Conservation (phyloP, 2,329 filamentous ascomycete species). For the Penicillium sp. region DNA sequence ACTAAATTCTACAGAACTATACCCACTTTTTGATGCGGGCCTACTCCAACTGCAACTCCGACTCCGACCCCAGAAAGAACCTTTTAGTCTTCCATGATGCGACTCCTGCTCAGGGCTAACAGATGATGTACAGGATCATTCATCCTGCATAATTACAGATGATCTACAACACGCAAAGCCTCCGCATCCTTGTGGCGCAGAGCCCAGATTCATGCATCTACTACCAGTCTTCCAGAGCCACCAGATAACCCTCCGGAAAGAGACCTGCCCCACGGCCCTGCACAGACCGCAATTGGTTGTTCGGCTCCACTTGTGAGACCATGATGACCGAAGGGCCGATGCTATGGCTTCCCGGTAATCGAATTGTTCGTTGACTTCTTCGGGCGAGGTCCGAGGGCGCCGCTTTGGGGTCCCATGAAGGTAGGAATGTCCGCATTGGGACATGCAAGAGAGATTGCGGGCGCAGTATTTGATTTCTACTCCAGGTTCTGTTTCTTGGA, state of each 20-base stretch:
- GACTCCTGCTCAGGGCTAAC: not conserved
- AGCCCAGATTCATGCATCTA: not conserved
- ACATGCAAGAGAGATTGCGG: constrained; percentile 11
- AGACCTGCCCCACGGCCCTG: constrained; percentile 18
- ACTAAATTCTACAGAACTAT: not conserved
- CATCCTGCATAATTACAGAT: not conserved
- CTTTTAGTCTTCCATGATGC: not conserved
- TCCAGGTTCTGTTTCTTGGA: constrained; percentile 2
- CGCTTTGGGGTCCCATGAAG: constrained; percentile 30
- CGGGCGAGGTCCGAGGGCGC: constrained; percentile 22
- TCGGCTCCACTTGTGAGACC: constrained; percentile 26
- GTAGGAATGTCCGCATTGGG: constrained; percentile 38
- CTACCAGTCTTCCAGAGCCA: not conserved
- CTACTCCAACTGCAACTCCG: constrained; percentile 8
- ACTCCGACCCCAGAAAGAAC: not conserved
- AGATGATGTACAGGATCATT: not conserved
- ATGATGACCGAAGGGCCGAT: constrained; percentile 25
- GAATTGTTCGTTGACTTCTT: constrained; percentile 3
- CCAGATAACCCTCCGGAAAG: constrained; percentile 14
- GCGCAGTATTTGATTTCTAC: not conserved
- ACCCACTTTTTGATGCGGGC: constrained; percentile 25
- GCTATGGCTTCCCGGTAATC: not conserved
- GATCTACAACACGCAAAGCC: not conserved
- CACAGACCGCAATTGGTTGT: constrained; percentile 31
- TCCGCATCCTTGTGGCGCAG: constrained; percentile 2